Evolutionary conservation across 2,329 filamentous ascomycete species (phyloP), one percentile per base, ranked within the genome.

Genomic region (Sporothrix protearum): DNA sequence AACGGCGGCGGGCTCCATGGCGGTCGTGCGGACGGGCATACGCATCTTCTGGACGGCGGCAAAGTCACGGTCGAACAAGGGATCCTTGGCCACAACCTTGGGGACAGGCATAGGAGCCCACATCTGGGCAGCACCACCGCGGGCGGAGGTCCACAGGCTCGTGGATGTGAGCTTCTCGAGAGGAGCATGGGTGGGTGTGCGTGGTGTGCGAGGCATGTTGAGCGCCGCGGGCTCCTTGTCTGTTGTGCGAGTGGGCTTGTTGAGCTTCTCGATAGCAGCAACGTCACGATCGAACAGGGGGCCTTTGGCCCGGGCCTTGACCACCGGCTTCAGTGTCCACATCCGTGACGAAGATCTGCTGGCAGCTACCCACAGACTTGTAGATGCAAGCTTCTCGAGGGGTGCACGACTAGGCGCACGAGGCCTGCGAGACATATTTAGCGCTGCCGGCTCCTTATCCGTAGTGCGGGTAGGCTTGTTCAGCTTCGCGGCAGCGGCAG

Each of bases 401-500:
- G 64, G 45, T 22, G 64, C 28, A 9, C 25, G 42, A 42, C 25
- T 49, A 6, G 8, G 63, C 4, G 42, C 49, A 25, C 78, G 78
- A 25, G 77, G 73, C 68, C 76, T 78, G 59, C 77, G 78, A 7
- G 70, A 69, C 75, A 80, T 78, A 45, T 72, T 53, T 33, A 79
- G 73, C 14, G 79, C 80, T 45, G 79, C 76, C 7, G 74, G 75
- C 45, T 74, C 73, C n/a, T 42, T 67, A 7, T 67, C 39, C 7
- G 76, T 77, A 10, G 72, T 75, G 36, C 76, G 75, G 25, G 59
- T 51, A 22, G 72, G 67, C 16, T 8, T 22, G 47, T 19, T 53
- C 47, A 68, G 12, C 64, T 72, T 72, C 42, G 68, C 51, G 9
- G 25, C 49, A 1, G 73, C 73, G 1, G 71, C 74, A 8, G 22